phyloP scores from a whole-genome alignment of 139 green algal genomes.

The Astrephomene gubernaculifera region DNA sequence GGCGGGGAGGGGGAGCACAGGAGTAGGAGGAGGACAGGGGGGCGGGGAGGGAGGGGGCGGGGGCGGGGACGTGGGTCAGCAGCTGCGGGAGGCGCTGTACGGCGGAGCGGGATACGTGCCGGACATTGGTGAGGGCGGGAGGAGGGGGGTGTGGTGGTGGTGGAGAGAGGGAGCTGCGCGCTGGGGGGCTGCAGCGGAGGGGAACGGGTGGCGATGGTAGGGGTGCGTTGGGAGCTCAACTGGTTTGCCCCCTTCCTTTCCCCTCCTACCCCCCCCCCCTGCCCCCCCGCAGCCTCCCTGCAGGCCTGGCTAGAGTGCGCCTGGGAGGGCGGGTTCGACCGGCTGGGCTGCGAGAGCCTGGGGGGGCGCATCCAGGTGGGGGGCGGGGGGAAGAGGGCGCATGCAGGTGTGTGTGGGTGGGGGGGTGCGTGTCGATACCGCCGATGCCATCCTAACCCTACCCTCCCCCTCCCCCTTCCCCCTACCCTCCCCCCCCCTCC shows the following conservation, averaged over 20 bases:
- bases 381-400: not conserved
- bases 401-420: not conserved
- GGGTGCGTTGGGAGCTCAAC: no score
- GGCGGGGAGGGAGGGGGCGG: no score
- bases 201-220: no score
- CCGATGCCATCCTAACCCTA: not conserved
- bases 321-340: slow-evolving; percentile 70
- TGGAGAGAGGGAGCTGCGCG: no score
- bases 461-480: not conserved
- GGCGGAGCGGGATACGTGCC: slow-evolving; percentile 70
- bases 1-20: no score
- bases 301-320: slow-evolving; percentile 76
- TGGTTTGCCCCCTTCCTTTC: not conserved
- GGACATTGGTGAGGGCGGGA: slow-evolving; percentile 58
- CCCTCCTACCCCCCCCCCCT: not conserved
- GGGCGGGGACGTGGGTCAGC: no score
- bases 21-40: no score
- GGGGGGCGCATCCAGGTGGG: slow-evolving; percentile 53
- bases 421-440: not conserved
- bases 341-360: slow-evolving; percentile 64
- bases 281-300: slow-evolving; percentile 56
- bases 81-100: slow-evolving; percentile 57
- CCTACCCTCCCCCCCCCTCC: not conserved
- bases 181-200: no score
- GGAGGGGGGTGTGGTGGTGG: not conserved